Conservation (phyloP, 345 rosid species). For the Noccaea caerulescens region DNA sequence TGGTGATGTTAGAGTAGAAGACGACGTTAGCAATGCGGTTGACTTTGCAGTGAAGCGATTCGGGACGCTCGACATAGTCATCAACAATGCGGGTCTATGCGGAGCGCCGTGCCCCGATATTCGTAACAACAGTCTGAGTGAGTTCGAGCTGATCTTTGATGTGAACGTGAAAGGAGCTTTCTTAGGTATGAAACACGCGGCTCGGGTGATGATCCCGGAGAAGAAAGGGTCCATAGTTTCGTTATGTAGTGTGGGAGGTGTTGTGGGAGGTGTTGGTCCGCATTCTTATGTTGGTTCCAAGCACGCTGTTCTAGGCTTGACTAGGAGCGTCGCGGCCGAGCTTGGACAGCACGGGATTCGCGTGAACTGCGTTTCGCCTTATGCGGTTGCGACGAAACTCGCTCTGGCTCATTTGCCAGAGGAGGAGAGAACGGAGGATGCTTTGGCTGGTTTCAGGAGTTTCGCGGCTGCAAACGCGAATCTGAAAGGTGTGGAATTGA, state of each 20-base stretch:
- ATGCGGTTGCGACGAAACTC: slow-evolving; percentile 64
- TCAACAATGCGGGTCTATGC: slow-evolving; percentile 79
- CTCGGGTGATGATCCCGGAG: slow-evolving; percentile 74
- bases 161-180: slow-evolving; percentile 85
- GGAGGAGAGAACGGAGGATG: slow-evolving; percentile 77
- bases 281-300: slow-evolving; percentile 85
- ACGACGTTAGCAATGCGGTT: slow-evolving; percentile 65
- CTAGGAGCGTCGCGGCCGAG: slow-evolving; percentile 83
- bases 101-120: slow-evolving; percentile 76
- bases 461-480: slow-evolving; percentile 64
- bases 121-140: slow-evolving; percentile 52
- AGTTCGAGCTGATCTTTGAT: slow-evolving; percentile 68
- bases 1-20: slow-evolving; percentile 76
- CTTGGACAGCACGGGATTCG: slow-evolving; percentile 89
- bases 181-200: slow-evolving; percentile 89
- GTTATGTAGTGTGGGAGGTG: slow-evolving; percentile 61
- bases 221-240: slow-evolving; percentile 69
- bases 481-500: slow-evolving; percentile 78
- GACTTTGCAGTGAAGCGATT: slow-evolving; percentile 59
- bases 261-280: slow-evolving; percentile 72
- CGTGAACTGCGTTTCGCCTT: slow-evolving; percentile 93
- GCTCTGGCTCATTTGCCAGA: slow-evolving; percentile 74
- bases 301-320: slow-evolving; percentile 84
- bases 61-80: slow-evolving; percentile 70
- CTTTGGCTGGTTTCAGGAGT: slow-evolving; percentile 52